Evolutionary conservation across 768 basidiomycete species (phyloP), one percentile per base, ranked within the genome.

Genomic region (Hypsizygus marmoreus): DNA sequence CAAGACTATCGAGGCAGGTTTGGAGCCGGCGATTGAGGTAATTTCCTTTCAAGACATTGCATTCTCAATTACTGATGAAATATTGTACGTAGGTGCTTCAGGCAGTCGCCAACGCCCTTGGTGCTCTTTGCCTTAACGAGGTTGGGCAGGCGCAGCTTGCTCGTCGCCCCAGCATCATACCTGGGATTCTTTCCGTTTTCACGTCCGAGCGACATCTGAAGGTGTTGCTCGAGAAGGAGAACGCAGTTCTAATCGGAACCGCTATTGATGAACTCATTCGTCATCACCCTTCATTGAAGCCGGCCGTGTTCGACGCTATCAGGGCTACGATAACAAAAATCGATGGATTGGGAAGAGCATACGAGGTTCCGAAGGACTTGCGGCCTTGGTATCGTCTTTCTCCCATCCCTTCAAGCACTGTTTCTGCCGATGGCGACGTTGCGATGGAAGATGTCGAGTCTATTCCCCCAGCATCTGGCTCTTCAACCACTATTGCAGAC

Each of bases 181-280:
- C 86, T 2, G 79, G 83, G 32, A 82, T 98, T 38, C 87, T 98
- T 61, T 75, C 81, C 7, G 84, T 93, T 51, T 94, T 95, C 68
- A 88, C 88, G 6, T 91, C 88, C 11, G 86, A 91, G 52, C 77
- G 79, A 30, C 88, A 93, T 63, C 72, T 91, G 50, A 88, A 91
- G 54, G 76, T 91, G 20, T 74, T 97, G 13, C 81, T 88, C 37
- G 97, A 98, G 58, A 92, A 94, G 61, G 97, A 98, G 63, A 93
- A 94, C 56, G 87, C 91, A 3, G 84, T 88, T 16, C 70, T 91
- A 41, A 82, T 97, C 44, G 97, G 97, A 4, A 86, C 86, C 4
- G 82, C 89, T 17, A 80, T 98, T 17, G 97, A 99, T 57, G 97
- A 99, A 61, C 84, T 99, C 47, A 86, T 95, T 48, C 83, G 97